Evolutionary conservation across 1,284 basidiomycete species (phyloP).

Genomic region (Clitocybe nebularis): DNA sequence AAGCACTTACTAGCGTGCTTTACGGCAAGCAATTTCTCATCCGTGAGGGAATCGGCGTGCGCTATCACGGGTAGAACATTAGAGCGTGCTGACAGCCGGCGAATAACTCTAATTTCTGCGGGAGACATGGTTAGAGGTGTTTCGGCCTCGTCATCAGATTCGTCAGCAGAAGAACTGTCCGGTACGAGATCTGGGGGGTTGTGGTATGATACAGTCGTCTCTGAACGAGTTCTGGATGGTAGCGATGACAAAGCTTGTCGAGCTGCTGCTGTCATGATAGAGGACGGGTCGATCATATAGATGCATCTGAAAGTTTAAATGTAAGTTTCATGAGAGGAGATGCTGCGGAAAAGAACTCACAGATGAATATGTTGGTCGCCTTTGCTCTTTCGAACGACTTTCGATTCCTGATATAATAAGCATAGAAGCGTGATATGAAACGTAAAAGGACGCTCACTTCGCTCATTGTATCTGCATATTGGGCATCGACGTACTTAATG

Average conservation of each 20-base stretch:
- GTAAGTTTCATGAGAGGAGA: slow-evolving; percentile 4
- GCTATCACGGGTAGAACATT: slow-evolving; percentile 79
- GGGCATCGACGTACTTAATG: slow-evolving; percentile 71
- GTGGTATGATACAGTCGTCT: slow-evolving; percentile 51
- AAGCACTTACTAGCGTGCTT: slow-evolving; percentile 51
- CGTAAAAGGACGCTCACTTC: slow-evolving; percentile 48
- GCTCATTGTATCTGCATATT: slow-evolving; percentile 78
- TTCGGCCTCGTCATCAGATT: slow-evolving; percentile 46
- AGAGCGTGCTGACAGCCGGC: slow-evolving; percentile 61
- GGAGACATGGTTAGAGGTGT: slow-evolving; percentile 60
- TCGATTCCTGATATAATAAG: slow-evolving; percentile 59
- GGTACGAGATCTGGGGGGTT: slow-evolving; percentile 50
- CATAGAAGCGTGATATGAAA: slow-evolving; percentile 2
- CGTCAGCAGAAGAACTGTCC: slow-evolving; percentile 44
- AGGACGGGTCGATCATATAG: slow-evolving; percentile 75
- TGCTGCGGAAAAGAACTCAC: slow-evolving; percentile 38
- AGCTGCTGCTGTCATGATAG: slow-evolving; percentile 52
- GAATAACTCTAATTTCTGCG: slow-evolving; percentile 73
- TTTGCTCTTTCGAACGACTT: slow-evolving; percentile 78
- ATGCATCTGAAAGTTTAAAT: slow-evolving; percentile 53
- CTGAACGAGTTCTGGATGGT: slow-evolving; percentile 53
- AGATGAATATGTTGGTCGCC: slow-evolving; percentile 83
- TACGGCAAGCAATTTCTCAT: slow-evolving; percentile 59
- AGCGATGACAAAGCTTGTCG: slow-evolving; percentile 44
- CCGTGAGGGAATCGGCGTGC: slow-evolving; percentile 73